These are phyloP conservation scores for Eimeria praecox DNA, from an alignment of 169 alveolate genomes.

Conservation along the genomic window DNA sequence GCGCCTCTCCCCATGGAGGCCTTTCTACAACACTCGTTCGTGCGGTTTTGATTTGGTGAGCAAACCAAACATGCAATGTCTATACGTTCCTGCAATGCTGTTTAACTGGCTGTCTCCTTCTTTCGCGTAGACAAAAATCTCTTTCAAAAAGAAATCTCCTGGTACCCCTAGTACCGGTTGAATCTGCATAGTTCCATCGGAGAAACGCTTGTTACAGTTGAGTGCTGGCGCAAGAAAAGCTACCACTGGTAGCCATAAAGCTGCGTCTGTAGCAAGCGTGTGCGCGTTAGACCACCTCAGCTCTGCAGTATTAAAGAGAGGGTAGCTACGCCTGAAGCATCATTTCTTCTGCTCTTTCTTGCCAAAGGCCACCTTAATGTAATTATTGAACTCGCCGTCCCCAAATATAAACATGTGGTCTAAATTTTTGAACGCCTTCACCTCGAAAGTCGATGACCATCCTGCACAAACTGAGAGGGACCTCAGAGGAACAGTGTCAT, in stretches of 20 bases:
- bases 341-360: not conserved
- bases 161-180: conserved; percentile 17
- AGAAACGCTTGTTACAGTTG: not conserved
- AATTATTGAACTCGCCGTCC: conserved; percentile 65
- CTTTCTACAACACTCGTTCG: not conserved
- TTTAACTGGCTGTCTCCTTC: not conserved
- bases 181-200: not conserved
- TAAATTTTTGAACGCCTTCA: conserved; percentile 34
- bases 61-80: not conserved
- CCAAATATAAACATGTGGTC: conserved; percentile 81
- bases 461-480: conserved; percentile 76
- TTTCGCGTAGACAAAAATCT: not conserved
- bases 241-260: not conserved
- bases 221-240: not conserved
- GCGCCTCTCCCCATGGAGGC: not conserved
- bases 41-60: not conserved
- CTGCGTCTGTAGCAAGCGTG: not conserved
- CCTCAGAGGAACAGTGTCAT: conserved; percentile 76
- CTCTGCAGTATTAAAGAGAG: not conserved
- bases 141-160: not conserved
- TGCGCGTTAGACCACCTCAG: not conserved
- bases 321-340: not conserved
- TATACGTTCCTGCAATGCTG: not conserved
- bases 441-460: conserved; percentile 77
- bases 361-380: conserved; percentile 22